Base-by-base conservation (phyloP, 73 alveolate species). In the Urostyla sp. region DNA sequence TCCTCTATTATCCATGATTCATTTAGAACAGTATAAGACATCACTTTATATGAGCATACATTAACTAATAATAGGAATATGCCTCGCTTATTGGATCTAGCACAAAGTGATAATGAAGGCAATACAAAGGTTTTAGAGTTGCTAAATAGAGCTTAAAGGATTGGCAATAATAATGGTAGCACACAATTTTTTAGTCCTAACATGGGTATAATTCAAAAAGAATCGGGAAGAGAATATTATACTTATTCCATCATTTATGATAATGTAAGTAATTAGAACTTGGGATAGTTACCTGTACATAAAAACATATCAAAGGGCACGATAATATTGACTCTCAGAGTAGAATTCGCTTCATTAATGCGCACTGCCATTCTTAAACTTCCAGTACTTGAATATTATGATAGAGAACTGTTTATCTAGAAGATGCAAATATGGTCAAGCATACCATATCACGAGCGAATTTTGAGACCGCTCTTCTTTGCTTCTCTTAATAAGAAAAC, bases 381-480 rank as follows among this genome's bases (percentile, higher is more conserved):
- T 34, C 83, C 83, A 27, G 34, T 45, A 3, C 16, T 35, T 10
- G 69, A 69, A 46, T 69, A 69, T 34, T 11, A 46, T 4, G 83
- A 69, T 69, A 53, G 55, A 2, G 34, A 69, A 18, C 46, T 49
- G 16, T 69, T 69, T 27, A 21, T 69, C 5, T n/a, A 45, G 10
- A n/a, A 69, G 48, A 69, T 69, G 83, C 54, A 69, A 16, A 27
- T 48, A 5, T 77, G 89, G 89, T 44, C 60, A 3, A 60, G 60
- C 24, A 26, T 77, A 8, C 89, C 89, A 13, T 66, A 77, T 35
- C 80, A 77, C 43, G 48, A 72, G 21, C 0, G 81, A 36, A 77
- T 77, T 4, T 10, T 77, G 0, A 58, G 89, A 30, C 89, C 89
- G 1, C 7, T 77, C 5, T 59, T 45, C 59, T 35, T 46, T 77